A percentile compares a stretch with the other conserved stretches of the same genome.
Conservation (phyloP, 805 yeast genomes). For the Wickerhamiella hasegawae region DNA sequence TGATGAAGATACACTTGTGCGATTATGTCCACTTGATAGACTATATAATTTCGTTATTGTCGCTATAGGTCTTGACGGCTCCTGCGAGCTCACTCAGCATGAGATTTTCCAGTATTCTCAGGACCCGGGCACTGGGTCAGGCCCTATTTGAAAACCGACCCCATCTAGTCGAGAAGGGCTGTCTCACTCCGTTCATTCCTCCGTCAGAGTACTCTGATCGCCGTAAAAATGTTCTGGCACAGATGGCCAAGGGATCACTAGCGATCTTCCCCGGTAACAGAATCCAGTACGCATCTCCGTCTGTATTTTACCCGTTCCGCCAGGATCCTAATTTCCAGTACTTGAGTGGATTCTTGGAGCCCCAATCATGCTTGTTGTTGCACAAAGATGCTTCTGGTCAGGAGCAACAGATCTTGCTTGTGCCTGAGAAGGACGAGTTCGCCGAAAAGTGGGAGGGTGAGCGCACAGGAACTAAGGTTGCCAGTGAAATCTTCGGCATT, state of each 20-base stretch:
- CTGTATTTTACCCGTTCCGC: constrained; percentile 83
- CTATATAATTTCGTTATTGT: no score
- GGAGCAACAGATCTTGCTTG: constrained; percentile 57
- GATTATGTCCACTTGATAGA: no score
- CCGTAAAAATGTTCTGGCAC: constrained; percentile 39
- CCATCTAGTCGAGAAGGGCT: constrained; percentile 53
- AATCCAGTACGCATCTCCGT: constrained; percentile 69
- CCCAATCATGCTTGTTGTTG: constrained; percentile 49
- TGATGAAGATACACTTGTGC: no score
- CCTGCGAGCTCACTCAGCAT: no score
- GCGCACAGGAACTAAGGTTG: constrained; percentile 76
- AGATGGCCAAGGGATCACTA: constrained; percentile 45
- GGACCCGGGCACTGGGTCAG: constrained; percentile 43
- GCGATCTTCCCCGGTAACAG: constrained; percentile 62
- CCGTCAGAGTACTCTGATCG: constrained; percentile 71
- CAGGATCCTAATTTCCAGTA: constrained; percentile 83
- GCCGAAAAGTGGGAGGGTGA: constrained; percentile 93
- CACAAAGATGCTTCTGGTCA: constrained; percentile 26
- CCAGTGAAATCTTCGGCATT: constrained; percentile 70
- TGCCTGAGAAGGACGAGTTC: constrained; percentile 63
- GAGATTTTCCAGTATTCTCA: no score
- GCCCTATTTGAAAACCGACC: constrained; percentile 80
- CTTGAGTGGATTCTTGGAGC: constrained; percentile 85
- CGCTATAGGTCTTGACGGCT: no score
- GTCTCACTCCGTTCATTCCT: constrained; percentile 74